Evolutionary conservation across 2,329 filamentous ascomycete genomes (phyloP).

Genomic region (Clarireedia hainanense): DNA sequence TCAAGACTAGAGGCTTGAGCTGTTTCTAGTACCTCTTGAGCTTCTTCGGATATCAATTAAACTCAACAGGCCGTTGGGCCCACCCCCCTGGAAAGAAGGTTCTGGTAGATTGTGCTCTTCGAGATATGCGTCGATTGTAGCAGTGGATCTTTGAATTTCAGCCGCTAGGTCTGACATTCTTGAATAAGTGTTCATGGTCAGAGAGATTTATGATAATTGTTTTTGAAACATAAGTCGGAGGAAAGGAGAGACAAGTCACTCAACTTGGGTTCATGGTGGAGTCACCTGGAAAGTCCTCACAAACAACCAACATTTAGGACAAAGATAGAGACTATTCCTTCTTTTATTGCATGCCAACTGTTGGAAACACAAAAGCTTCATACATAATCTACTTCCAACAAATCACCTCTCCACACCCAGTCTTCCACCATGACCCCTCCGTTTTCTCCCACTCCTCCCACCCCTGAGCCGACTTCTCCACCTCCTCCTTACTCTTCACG

Average conservation of each 20-base stretch:
- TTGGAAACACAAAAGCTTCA: no score
- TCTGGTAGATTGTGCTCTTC: background rate
- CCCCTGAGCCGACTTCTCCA: background rate
- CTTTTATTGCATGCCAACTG: no score
- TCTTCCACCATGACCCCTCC: conserved; percentile 7
- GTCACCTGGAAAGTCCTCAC: no score
- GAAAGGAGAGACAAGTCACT: no score
- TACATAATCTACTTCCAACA: background rate
- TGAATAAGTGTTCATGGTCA: background rate
- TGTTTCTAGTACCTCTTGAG: background rate
- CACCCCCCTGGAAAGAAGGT: background rate
- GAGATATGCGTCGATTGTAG: background rate
- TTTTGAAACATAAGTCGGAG: no score
- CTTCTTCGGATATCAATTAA: background rate
- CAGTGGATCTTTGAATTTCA: background rate
- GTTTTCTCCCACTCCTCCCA: conserved; percentile 6
- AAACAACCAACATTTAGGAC: no score
- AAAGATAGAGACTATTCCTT: no score
- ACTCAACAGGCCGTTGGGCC: background rate
- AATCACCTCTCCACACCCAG: conserved; percentile 5
- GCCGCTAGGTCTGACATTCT: background rate
- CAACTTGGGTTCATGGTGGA: no score
- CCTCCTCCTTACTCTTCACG: background rate
- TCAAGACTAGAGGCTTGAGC: background rate
- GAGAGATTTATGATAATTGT: no score